Percentiles rank a stretch among this genome's conserved stretches.
These are phyloP conservation scores for Endoconidiophora polonica DNA, from an alignment of 2,329 filamentous ascomycete species.

Conservation along the genomic window DNA sequence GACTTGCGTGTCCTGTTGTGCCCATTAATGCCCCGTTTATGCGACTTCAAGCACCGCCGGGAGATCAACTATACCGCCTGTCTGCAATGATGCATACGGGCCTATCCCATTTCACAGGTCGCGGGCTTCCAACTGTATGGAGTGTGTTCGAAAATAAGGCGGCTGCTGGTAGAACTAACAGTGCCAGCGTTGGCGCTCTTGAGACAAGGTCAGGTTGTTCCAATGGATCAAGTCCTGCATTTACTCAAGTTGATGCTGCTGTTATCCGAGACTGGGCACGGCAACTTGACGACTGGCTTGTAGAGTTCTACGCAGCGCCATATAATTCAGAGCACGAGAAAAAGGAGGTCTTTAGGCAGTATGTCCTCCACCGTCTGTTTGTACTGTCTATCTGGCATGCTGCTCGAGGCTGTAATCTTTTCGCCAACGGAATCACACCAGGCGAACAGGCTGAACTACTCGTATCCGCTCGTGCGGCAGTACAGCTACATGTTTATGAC, in stretches of 20 bases:
- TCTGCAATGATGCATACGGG: slow-evolving; percentile 30
- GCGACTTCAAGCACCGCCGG: slow-evolving; percentile 22
- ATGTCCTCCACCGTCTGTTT: slow-evolving; percentile 25
- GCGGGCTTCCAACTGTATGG: slow-evolving; percentile 27
- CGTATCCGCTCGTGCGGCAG: slow-evolving; percentile 24
- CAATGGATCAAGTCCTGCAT: slow-evolving; percentile 26
- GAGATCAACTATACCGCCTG: slow-evolving; percentile 25
- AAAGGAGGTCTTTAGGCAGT: slow-evolving; percentile 17
- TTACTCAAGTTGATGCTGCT: slow-evolving; percentile 24
- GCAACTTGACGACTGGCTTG: slow-evolving; percentile 26
- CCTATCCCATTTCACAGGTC: slow-evolving; percentile 25
- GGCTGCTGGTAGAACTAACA: too few species aligned
- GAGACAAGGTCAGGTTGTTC: slow-evolving; percentile 23
- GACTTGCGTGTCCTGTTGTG: slow-evolving; percentile 25
- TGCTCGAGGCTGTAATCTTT: slow-evolving; percentile 22
- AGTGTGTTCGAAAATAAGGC: slow-evolving; percentile 19
- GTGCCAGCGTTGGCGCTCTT: too few species aligned
- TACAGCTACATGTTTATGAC: slow-evolving; percentile 25
- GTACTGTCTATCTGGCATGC: slow-evolving; percentile 24
- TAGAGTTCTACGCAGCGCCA: slow-evolving; percentile 21
- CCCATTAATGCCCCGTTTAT: slow-evolving; percentile 24
- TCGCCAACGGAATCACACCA: slow-evolving; percentile 22
- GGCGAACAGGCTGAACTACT: slow-evolving; percentile 26
- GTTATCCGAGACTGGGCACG: slow-evolving; percentile 27
- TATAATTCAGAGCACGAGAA: not conserved